Base-by-base conservation (phyloP, 352 stramenopile species). In the Aphanomyces astaci region DNA sequence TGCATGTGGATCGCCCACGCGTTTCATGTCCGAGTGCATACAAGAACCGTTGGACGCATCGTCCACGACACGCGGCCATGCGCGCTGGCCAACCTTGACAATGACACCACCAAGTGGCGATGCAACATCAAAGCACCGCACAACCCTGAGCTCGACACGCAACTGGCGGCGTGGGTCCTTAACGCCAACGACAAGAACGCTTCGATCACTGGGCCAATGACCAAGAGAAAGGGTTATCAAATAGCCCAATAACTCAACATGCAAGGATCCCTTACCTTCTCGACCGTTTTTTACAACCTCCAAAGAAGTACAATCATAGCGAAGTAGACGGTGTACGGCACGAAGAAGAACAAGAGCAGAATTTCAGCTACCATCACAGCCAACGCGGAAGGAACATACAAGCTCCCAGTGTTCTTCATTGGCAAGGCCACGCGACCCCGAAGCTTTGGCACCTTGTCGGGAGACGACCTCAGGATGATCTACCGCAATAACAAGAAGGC, bases 361-460 rank as follows among this genome's bases (percentile, higher is more conserved):
- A 27, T 82, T 27, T 77, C 67, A 51, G 0, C 53, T 79, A 51
- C 57, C 30, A 3, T 72, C 73, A 24, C 53, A 3, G 73, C 73
- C 43, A 83, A 79, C 60, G 73, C 70, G 1, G 71, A 78, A 31
- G 75, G 73, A 4, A 77, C 67, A 2, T 71, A 79, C 39, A 77
- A 75, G 31, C 22, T 79, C 3, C 73, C 51, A 1, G 48, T 66
- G 1, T 40, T 80, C 31, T 76, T 79, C 40, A 75, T 81, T 32
- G 75, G 75, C 17, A 75, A 73, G 17, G 46, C 73, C 0, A 71
- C 73, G 56, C 71, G 75, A 40, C 73, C 72, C 2, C 45, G 73
- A 13, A 70, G 65, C 1, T 81, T 83, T 36, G 70, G 62, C 0
- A 25, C 3, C 2, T 13, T 71, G 39, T n/a, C 72, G 56, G 0